Evolutionary conservation across 306 rosid species (phyloP), one percentile per base, ranked within the genome.

Genomic region (Trichosanthes truncata): DNA sequence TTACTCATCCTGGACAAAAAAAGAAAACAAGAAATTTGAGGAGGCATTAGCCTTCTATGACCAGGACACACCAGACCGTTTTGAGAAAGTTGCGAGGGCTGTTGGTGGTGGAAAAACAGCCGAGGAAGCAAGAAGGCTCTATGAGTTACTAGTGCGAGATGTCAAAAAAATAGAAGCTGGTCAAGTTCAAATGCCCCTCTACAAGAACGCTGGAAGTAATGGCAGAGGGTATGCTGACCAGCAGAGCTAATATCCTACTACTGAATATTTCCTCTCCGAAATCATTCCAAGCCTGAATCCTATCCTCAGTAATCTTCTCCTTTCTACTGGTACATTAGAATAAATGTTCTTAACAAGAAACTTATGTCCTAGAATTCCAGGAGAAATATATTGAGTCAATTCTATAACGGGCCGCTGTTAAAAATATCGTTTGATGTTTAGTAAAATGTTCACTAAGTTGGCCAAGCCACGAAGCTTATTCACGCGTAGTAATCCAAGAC

Each of bases 1-100:
- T 13, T 75, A 77, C 52, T 77, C 86, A 68, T 73, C 83, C 55
- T 94, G 98, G 98, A 94, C 97, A 18, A 78, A 85, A 33, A 90
- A 88, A 84, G 95, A 94, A 81, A 94, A 94, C 79, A 87, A 85
- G 67, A 87, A 86, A 51, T 94, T 94, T 77, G 98, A 94, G 84
- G 89, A 85, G 82, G 98, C 98, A 31, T 94, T 94, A 72, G 98
- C 98, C 5, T 88, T 89, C 36, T 89, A 85, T 82, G 98, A 91
- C 78, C 91, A 93, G 26, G 93, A 92, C 61, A 90, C 96, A 45
- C 96, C 92, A 7, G 87, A 94, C 77, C 86, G 98, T 77, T 94
- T 97, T 91, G 89, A 89, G 26, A 87, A 88, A 68, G 94, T 94
- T 45, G 98, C 98, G 63, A 89, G 87, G 81, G 95, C 95, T 7